These are phyloP conservation scores for Myotisia sp. DNA, from an alignment of 2,329 filamentous ascomycete genomes.

Conservation along the genomic window DNA sequence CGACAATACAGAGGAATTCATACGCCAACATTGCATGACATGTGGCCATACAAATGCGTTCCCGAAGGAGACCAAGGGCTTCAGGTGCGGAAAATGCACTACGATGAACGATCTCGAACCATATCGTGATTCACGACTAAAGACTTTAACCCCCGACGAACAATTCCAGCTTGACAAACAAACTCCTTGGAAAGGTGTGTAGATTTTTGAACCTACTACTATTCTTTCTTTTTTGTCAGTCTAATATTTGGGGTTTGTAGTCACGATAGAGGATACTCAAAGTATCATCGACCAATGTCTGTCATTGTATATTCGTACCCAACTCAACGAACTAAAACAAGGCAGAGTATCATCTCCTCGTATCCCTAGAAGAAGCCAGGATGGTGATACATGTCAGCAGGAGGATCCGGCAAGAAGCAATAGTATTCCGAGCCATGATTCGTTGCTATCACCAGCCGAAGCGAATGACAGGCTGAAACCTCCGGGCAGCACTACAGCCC, in stretches of 20 bases:
- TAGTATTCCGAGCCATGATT: background rate
- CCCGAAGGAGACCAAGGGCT: slow-evolving; percentile 57
- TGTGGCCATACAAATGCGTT: slow-evolving; percentile 70
- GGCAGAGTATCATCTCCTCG: no score
- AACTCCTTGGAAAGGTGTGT: background rate
- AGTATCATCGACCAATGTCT: slow-evolving; percentile 9
- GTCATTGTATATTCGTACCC: slow-evolving; percentile 1
- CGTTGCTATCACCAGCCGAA: no score
- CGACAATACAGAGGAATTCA: slow-evolving; percentile 44
- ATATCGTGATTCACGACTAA: slow-evolving; percentile 11
- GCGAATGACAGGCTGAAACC: background rate
- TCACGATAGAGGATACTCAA: slow-evolving; percentile 9
- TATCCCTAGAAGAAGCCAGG: no score
- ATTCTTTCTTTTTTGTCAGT: background rate
- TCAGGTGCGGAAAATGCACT: slow-evolving; percentile 69
- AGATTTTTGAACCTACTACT: background rate
- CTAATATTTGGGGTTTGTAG: slow-evolving; percentile 4
- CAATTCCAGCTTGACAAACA: slow-evolving; percentile 1
- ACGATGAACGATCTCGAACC: slow-evolving; percentile 68
- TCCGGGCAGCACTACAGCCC: background rate
- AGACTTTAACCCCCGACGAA: slow-evolving; percentile 9
- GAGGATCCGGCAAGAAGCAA: background rate
- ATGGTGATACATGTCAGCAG: no score
- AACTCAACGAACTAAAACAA: slow-evolving; percentile 2
- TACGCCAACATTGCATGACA: slow-evolving; percentile 67